Evolutionary conservation across 495 filamentous ascomycete species (phyloP), one percentile per base, ranked within the genome.

Genomic region (Hyaloscypha bicolor): DNA sequence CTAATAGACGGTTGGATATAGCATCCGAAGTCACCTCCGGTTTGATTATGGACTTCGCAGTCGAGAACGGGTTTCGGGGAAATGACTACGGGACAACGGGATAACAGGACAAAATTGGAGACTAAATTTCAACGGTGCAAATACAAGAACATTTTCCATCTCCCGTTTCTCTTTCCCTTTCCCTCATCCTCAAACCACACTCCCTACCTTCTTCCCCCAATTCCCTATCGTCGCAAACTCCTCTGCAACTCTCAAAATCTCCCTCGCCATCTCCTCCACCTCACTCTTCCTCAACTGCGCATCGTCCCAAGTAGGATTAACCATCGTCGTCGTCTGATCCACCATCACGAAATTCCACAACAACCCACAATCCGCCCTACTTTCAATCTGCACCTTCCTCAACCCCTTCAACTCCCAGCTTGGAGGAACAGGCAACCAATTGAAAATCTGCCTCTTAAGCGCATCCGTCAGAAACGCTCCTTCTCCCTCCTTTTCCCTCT

Each of bases 361-460:
- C 58, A 60, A 21, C 21, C 58, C 25, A 35, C 16, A 60, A 60
- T 60, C 58, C 25, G 33, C 9, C 29, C 58, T 31, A 48, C 29
- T 63, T 12, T 63, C 21, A 63, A 63, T 29, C 45, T 63, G 37
- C 45, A 63, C 37, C 60, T 22, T 52, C 39, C 25, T 63, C 37
- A 51, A 45, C 37, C n/a, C 37, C 59, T 39, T 21, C 1, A 22
- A n/a, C 25, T 30, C 22, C 8, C n/a, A 58, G 19, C 11, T n/a
- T 1, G 3, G 55, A 19, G 55, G 55, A 19, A 16, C 3, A 51
- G 62, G 62, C 9, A 64, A 32, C 62, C 62, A 64, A 37, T 64
- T 64, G 62, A 64, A 64, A 55, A 32, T 42, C 62, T 64, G 62
- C 51, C 62, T 30, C n/a, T 37, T 42, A 9, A 64, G 31, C 19